Evolutionary conservation across 768 basidiomycete species (phyloP).

Genomic region (Dioszegia crocea): DNA sequence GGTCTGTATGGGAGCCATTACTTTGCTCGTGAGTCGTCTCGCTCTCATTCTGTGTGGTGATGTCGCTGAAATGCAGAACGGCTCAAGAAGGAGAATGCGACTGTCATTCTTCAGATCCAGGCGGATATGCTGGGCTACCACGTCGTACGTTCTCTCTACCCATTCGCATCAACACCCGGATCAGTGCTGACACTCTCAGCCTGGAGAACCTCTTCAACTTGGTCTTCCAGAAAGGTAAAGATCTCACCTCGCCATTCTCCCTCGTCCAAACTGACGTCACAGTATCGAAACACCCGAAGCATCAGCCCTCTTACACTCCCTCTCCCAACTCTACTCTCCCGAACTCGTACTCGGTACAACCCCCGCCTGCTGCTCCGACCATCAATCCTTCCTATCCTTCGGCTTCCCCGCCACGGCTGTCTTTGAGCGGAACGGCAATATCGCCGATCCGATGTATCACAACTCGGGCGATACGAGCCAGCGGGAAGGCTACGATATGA

Average conservation of each 20-base stretch:
- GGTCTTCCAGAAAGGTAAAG: slow-evolving; percentile 68
- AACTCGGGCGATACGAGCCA: slow-evolving; percentile 69
- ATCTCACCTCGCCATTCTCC: slow-evolving; percentile 10
- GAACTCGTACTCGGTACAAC: slow-evolving; percentile 44
- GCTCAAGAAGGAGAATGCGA: slow-evolving; percentile 59
- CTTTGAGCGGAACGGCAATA: slow-evolving; percentile 79
- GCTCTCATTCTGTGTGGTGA: no score
- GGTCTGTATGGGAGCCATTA: slow-evolving; percentile 72
- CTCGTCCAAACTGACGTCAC: slow-evolving; percentile 3
- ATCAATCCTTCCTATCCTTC: slow-evolving; percentile 64
- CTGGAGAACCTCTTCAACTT: slow-evolving; percentile 74
- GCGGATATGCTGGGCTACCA: slow-evolving; percentile 91
- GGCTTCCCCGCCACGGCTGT: slow-evolving; percentile 83
- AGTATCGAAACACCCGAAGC: slow-evolving; percentile 79
- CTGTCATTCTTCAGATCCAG: slow-evolving; percentile 78
- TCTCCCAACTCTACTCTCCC: slow-evolving; percentile 69
- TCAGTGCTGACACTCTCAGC: slow-evolving; percentile 27
- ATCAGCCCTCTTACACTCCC: slow-evolving; percentile 66
- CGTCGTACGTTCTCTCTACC: slow-evolving; percentile 46
- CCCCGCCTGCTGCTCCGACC: slow-evolving; percentile 84
- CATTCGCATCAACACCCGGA: background rate
- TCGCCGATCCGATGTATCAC: slow-evolving; percentile 56
- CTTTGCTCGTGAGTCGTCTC: slow-evolving; percentile 63
- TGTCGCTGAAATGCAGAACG: slow-evolving; percentile 59
- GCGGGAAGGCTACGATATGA: slow-evolving; percentile 73